Conservation (phyloP, 805 yeast genomes). For the Ogataea angusta region DNA sequence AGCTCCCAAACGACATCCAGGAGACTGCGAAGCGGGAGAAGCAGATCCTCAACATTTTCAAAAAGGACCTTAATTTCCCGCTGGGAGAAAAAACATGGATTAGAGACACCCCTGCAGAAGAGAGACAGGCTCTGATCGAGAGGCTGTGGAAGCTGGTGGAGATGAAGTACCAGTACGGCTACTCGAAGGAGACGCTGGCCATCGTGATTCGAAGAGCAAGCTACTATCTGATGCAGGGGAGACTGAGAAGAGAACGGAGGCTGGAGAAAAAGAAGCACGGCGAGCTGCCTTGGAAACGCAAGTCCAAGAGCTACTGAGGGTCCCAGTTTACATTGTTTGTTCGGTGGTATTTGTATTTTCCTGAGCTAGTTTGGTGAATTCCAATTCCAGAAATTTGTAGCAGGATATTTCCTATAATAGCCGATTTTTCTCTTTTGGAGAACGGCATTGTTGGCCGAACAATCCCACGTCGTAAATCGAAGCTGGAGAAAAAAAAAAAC, state of each 20-base stretch:
- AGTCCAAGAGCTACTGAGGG: conserved; percentile 8
- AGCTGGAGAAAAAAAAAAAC: background rate
- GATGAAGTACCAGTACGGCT: conserved; percentile 47
- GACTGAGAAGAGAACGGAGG: conserved; percentile 66
- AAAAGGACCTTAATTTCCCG: conserved; percentile 60
- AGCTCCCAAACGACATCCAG: conserved; percentile 43
- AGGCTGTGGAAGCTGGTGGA: conserved; percentile 47
- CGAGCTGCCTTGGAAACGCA: conserved; percentile 15
- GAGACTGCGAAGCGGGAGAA: conserved; percentile 58
- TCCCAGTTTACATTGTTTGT: conserved; percentile 6
- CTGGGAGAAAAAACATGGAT: conserved; percentile 83
- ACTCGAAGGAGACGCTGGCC: conserved; percentile 55
- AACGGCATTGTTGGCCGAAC: background rate
- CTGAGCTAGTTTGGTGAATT: conserved; percentile 1
- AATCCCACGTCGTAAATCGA: background rate
- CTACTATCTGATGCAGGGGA: conserved; percentile 74
- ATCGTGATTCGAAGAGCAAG: conserved; percentile 78
- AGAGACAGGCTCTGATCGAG: conserved; percentile 47
- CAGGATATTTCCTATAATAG: background rate
- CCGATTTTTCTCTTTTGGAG: background rate
- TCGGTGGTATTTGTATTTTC: conserved; percentile 1
- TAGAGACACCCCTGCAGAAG: conserved; percentile 61
- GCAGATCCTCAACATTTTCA: conserved; percentile 49
- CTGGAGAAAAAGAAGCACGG: conserved; percentile 37
- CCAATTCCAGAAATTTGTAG: background rate